Base-by-base conservation (phyloP, 768 basidiomycete genomes). In the Tricholoma matsutake region DNA sequence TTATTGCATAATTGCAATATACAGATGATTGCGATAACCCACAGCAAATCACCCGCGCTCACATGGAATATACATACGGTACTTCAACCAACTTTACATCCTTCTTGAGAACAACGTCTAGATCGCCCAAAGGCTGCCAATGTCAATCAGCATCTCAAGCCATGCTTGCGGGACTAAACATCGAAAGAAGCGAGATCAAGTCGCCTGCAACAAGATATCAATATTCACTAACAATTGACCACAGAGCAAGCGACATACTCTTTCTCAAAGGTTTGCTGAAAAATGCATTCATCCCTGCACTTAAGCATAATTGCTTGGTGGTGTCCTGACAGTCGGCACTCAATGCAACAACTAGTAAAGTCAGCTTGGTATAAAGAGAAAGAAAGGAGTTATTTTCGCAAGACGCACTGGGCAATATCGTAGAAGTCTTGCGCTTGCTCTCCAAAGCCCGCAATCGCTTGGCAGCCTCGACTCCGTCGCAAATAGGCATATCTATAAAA, bases 321-420 rank as follows among this genome's bases (percentile, higher is more conserved):
- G 87, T 88, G 55, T 88, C 87, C 72, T 91, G 88, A 64, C 86
- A 88, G 70, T 91, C 89, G 2, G 88, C 89, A 67, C 87, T 88
- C 55, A 91, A 72, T 2, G 88, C 89, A 37, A 89, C 81, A 56
- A 91, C 88, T 89, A 61, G 18, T 25, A 39, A 16, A 49, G 28
- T 16, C 18, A 49, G 10, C n/a, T n/a, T 22, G 22, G 16, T 9
- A 29, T 14, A 6, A 37, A 35, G 7, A 35, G 25, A 61, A 56
- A 61, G 52, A 28, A 31, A 43, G 32, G 41, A 28, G 25, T 11
- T n/a, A 28, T 14, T 2, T n/a, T 14, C 3, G 20, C 41, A 39
- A 59, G 5, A 70, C 82, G 57, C 71, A 88, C 88, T 85, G 0
- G 87, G 87, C 16, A 89, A 72, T 11, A 78, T 68, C 13, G 79